Percentiles rank a stretch among this genome's conserved stretches.
Conservation (phyloP, 176 grass and related monocot genomes). For the Triticum turgidum region DNA sequence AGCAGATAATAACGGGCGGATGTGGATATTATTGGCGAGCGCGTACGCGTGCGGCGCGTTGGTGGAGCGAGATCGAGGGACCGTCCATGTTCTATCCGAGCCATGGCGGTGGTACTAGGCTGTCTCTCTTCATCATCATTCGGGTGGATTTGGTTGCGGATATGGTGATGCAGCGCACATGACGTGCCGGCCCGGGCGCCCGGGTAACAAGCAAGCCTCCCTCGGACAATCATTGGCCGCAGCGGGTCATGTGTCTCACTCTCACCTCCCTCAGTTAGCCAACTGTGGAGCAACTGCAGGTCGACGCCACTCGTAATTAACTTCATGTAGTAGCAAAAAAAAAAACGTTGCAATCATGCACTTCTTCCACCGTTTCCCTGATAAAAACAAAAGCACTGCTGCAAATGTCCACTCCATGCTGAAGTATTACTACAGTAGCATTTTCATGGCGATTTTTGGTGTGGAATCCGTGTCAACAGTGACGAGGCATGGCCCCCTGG, state of each 20-base stretch:
- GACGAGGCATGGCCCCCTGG: not conserved
- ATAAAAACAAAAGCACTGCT: too few relatives aligned
- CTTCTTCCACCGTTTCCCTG: too few relatives aligned
- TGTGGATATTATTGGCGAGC: not conserved
- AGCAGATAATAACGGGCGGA: not conserved
- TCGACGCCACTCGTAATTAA: too few relatives aligned
- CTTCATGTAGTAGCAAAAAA: not conserved
- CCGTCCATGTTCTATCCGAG: not conserved
- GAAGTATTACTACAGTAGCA: not conserved
- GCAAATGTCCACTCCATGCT: not conserved
- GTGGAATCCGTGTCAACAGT: conserved; percentile 15
- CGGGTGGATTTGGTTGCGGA: conserved; percentile 18
- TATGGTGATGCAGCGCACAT: conserved; percentile 14
- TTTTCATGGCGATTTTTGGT: not conserved
- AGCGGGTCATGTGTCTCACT: not conserved
- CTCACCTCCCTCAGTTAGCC: not conserved
- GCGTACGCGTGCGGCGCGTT: not conserved
- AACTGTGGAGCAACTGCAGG: not conserved
- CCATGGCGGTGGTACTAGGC: not conserved
- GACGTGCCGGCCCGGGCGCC: not conserved
- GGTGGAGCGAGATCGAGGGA: conserved; percentile 12
- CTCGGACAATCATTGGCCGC: not conserved
- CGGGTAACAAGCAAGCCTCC: not conserved
- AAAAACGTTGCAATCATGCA: not conserved
- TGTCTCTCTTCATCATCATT: conserved; percentile 8